phyloP scores from a whole-genome alignment of 768 basidiomycete species.

The Kwoniella europaea region DNA sequence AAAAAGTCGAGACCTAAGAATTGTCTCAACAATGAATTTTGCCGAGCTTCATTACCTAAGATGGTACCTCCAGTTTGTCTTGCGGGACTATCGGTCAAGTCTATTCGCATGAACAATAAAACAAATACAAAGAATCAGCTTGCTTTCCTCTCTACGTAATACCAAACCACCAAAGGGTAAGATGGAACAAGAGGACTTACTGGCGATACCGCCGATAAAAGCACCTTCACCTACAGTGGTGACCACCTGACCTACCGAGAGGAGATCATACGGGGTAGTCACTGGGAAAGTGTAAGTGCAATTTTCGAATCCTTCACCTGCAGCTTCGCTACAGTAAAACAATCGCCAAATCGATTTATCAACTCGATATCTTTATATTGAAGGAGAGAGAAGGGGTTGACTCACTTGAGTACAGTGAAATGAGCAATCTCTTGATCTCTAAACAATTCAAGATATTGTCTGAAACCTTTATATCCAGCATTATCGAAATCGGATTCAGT shows the following conservation, averaged over 20 bases:
- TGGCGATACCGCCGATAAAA: constrained; percentile 33
- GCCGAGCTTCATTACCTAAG: constrained; percentile 37
- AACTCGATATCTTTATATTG: too few species aligned
- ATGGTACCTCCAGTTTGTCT: constrained; percentile 26
- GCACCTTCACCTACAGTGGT: constrained; percentile 39
- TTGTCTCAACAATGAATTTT: constrained; percentile 32
- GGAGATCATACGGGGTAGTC: constrained; percentile 21
- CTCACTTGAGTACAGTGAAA: constrained; percentile 40
- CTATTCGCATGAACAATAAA: background rate
- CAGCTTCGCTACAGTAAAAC: constrained; percentile 5
- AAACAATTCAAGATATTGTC: constrained; percentile 28
- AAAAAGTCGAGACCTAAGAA: constrained; percentile 31
- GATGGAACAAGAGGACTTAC: constrained; percentile 11
- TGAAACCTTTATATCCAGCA: constrained; percentile 31
- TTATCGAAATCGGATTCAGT: constrained; percentile 32
- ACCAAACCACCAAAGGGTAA: too few species aligned
- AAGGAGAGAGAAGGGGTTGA: background rate
- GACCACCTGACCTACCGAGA: constrained; percentile 28
- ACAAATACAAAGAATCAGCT: too few species aligned
- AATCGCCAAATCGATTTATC: too few species aligned
- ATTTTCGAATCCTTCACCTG: constrained; percentile 33
- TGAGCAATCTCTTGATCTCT: constrained; percentile 38
- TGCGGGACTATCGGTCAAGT: constrained; percentile 22
- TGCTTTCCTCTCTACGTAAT: too few species aligned
- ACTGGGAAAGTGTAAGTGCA: constrained; percentile 39